Percentiles rank a stretch among this genome's conserved stretches.
Evolutionary conservation across 2,329 filamentous ascomycete species (phyloP).

Genomic region (Helotiales sp.): DNA sequence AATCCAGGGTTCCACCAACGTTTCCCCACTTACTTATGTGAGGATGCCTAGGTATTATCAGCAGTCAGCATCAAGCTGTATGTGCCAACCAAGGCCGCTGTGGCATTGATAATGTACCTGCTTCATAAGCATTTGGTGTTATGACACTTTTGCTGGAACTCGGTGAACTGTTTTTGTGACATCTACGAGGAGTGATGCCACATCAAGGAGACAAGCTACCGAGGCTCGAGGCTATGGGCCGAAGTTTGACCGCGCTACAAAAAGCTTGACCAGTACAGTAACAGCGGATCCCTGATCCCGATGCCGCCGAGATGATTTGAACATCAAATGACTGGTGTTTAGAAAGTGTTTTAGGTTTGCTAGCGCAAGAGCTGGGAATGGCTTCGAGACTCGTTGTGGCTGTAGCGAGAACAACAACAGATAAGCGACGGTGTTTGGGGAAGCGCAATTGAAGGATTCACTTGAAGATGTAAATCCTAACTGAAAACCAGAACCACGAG

Average conservation of each 20-base stretch:
- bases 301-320: neutral
- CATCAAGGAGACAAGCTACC: neutral
- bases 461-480: too few relatives aligned
- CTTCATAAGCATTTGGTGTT: neutral
- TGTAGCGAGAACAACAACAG: neutral
- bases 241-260: neutral
- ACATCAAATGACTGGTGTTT: neutral
- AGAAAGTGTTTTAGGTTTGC: neutral
- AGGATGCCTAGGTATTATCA: neutral
- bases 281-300: neutral
- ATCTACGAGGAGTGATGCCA: neutral
- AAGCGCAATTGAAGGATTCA: too few relatives aligned
- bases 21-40: slow-evolving; percentile 4
- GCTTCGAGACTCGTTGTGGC: neutral
- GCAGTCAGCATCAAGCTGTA: neutral
- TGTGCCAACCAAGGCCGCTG: neutral
- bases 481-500: too few relatives aligned
- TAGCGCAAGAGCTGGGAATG: neutral
- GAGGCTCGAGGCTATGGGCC: neutral
- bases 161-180: neutral
- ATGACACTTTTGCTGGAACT: neutral
- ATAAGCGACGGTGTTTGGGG: too few relatives aligned
- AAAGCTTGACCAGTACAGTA: too few relatives aligned
- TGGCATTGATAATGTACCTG: neutral
- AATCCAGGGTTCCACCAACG: neutral